These are phyloP conservation scores for Vitis labrusca DNA, from an alignment of 164 flowering plant genomes.

Conservation along the genomic window DNA sequence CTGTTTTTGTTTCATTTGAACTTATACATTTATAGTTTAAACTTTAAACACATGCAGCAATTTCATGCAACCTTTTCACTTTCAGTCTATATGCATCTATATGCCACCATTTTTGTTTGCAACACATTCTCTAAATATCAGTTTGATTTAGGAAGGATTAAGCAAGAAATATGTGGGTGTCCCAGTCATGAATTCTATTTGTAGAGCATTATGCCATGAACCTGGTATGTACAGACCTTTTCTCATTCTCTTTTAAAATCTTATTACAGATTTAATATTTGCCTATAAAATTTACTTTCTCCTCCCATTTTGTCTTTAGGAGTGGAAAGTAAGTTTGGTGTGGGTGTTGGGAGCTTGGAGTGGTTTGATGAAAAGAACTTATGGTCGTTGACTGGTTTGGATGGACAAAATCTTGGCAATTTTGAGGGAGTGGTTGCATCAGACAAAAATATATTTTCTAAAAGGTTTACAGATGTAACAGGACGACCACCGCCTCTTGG, in stretches of 20 bases:
- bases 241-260: background rate
- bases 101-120: background rate
- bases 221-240: constrained; percentile 43
- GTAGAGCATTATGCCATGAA: constrained; percentile 59
- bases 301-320: constrained; percentile 33
- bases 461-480: constrained; percentile 46
- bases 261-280: background rate
- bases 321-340: constrained; percentile 63
- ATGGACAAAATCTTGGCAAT: constrained; percentile 64
- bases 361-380: constrained; percentile 54
- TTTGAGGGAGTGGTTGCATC: constrained; percentile 76
- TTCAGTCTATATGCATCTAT: background rate
- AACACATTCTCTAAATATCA: constrained; percentile 13
- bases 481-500: constrained; percentile 73
- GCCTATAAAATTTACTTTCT: background rate
- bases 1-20: too few relatives aligned
- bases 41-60: too few relatives aligned
- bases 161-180: constrained; percentile 70
- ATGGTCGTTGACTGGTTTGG: constrained; percentile 61
- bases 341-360: constrained; percentile 60
- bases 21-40: too few relatives aligned
- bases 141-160: constrained; percentile 47
- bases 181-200: constrained; percentile 90
- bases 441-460: constrained; percentile 61
- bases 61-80: too few relatives aligned